These are phyloP conservation scores for Aspergillus heteromorphus DNA, from an alignment of 495 filamentous ascomycete genomes.

Conservation along the genomic window DNA sequence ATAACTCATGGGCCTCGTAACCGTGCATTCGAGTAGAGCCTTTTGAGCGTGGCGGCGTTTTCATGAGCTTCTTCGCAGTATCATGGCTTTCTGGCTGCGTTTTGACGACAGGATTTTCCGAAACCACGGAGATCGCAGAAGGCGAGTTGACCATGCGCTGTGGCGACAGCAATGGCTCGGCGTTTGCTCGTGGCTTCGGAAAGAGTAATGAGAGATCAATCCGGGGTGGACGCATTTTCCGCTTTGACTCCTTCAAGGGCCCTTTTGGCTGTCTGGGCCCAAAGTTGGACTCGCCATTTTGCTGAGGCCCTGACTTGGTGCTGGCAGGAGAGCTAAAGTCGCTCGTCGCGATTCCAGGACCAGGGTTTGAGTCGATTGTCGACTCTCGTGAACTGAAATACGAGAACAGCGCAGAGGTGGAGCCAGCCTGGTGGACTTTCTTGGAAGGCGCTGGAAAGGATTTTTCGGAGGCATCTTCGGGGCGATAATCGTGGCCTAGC, in stretches of 20 bases:
- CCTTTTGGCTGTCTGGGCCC: conserved; percentile 21
- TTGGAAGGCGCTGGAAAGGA: conserved; percentile 25
- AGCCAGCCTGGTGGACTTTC: conserved; percentile 33
- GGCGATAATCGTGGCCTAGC: conserved; percentile 33
- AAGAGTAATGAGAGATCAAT: conserved; percentile 45
- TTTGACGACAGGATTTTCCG: conserved; percentile 22
- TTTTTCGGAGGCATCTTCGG: conserved; percentile 18
- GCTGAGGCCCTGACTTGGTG: neutral
- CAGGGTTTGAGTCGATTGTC: conserved; percentile 6
- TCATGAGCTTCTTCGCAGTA: conserved; percentile 21
- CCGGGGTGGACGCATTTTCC: conserved; percentile 36
- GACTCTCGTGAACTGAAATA: conserved; percentile 34
- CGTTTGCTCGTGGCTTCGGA: conserved; percentile 35
- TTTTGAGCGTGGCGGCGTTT: conserved; percentile 20
- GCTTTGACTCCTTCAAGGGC: conserved; percentile 32
- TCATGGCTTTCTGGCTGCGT: conserved; percentile 11
- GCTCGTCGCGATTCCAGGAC: neutral
- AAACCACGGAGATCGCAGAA: conserved; percentile 34
- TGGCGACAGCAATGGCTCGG: conserved; percentile 37
- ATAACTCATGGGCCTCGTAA: conserved; percentile 12
- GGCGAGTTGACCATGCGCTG: conserved; percentile 43
- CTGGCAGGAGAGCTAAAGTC: neutral
- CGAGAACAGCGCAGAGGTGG: conserved; percentile 32
- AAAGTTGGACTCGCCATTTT: conserved; percentile 19
- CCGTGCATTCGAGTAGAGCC: neutral